A percentile compares a stretch with the other conserved stretches of the same genome.
phyloP scores from a whole-genome alignment of 805 yeast species.

The Candida easanensis region DNA sequence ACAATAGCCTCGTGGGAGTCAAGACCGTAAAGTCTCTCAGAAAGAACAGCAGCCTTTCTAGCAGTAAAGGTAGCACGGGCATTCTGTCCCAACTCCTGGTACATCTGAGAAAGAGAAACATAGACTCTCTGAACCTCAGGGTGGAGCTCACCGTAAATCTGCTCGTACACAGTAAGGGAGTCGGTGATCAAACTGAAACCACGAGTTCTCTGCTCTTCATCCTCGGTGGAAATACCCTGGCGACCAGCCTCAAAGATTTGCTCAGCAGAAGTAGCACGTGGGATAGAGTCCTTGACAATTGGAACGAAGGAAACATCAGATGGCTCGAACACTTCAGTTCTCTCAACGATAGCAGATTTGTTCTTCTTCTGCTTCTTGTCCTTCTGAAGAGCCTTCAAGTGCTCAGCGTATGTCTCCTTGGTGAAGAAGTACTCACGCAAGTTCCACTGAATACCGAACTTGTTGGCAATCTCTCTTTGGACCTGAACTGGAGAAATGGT shows the following conservation, averaged over 20 bases:
- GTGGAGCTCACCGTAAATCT: conserved; percentile 78
- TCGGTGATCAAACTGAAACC: conserved; percentile 69
- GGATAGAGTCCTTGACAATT: conserved; percentile 66
- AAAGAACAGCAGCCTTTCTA: conserved; percentile 66
- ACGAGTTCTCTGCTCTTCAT: conserved; percentile 41
- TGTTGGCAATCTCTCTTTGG: conserved; percentile 68
- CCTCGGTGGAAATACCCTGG: conserved; percentile 10
- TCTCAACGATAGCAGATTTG: conserved; percentile 6
- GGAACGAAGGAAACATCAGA: conserved; percentile 77
- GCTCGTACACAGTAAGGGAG: conserved; percentile 71
- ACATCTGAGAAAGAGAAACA: conserved; percentile 61
- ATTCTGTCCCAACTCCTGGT: conserved; percentile 54
- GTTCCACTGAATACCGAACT: conserved; percentile 86
- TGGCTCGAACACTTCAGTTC: conserved; percentile 45
- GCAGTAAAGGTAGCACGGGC: conserved; percentile 61
- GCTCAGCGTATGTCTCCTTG: conserved; percentile 28
- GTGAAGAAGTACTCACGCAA: conserved; percentile 40
- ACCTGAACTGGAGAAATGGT: conserved; percentile 39
- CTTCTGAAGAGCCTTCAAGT: conserved; percentile 29
- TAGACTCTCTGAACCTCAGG: conserved; percentile 74
- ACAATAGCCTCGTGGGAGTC: conserved; percentile 78
- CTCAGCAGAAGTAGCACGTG: conserved; percentile 64
- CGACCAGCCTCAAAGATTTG: conserved; percentile 72
- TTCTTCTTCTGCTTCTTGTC: conserved; percentile 32
- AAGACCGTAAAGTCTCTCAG: conserved; percentile 78